These are phyloP conservation scores for Brasenia schreberi DNA, from an alignment of 164 flowering plant genomes.

Conservation along the genomic window DNA sequence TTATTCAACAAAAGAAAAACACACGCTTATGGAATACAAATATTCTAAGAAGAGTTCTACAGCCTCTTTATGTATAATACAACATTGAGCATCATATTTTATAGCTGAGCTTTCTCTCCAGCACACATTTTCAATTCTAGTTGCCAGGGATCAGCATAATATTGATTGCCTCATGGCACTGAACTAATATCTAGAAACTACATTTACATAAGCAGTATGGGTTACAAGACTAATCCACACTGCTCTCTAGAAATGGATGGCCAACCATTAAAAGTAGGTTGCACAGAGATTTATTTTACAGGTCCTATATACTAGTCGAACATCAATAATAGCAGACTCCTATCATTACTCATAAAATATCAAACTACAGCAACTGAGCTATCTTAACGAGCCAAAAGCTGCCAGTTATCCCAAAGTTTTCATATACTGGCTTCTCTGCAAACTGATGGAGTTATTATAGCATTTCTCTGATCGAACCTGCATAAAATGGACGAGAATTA, in stretches of 20 bases:
- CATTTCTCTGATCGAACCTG: slow-evolving; percentile 21
- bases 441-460: slow-evolving; percentile 12
- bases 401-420: slow-evolving; percentile 15
- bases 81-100: no score
- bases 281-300: background rate
- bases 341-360: background rate
- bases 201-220: background rate
- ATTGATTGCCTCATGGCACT: background rate
- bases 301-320: background rate
- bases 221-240: background rate
- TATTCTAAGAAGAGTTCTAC: background rate
- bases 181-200: background rate
- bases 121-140: background rate
- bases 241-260: background rate
- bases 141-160: background rate
- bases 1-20: no score
- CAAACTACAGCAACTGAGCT: slow-evolving; percentile 17
- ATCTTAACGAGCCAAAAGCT: slow-evolving; percentile 22
- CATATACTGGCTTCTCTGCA: slow-evolving; percentile 28
- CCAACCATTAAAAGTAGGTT: slow-evolving; percentile 1
- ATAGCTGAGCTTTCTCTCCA: no score
- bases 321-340: background rate
- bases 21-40: background rate
- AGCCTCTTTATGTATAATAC: no score
- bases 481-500: slow-evolving; percentile 7